phyloP scores from a whole-genome alignment of 2,329 filamentous ascomycete species.

The Alternaria atra region DNA sequence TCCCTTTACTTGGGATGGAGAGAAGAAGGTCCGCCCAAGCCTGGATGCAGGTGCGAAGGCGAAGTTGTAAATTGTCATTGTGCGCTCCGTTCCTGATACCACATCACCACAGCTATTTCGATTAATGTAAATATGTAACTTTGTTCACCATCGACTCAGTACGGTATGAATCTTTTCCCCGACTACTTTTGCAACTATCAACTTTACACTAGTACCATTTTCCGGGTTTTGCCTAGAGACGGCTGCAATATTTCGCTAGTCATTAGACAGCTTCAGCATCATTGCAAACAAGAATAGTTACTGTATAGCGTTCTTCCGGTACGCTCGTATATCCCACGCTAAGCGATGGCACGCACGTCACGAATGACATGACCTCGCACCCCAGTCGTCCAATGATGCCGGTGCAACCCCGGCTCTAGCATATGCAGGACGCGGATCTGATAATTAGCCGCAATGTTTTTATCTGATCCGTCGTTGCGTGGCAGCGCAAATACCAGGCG shows the following conservation, averaged over 20 bases:
- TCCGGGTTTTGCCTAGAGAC: not conserved
- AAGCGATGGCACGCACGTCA: conserved; percentile 20
- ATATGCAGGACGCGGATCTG: conserved; percentile 44
- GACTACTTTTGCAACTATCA: not conserved
- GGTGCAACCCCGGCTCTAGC: not conserved
- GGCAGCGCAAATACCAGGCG: not conserved
- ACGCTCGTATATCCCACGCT: not conserved
- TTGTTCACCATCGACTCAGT: not conserved
- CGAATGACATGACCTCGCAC: not conserved
- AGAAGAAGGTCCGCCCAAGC: conserved; percentile 47
- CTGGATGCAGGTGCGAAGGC: conserved; percentile 46
- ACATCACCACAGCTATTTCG: not conserved
- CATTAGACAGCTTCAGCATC: conserved; percentile 11
- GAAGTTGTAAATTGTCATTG: conserved; percentile 33
- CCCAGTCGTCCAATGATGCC: conserved; percentile 5
- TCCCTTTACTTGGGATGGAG: conserved; percentile 58
- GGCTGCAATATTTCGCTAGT: not conserved
- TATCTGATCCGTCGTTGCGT: conserved; percentile 20
- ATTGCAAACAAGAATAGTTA: not conserved
- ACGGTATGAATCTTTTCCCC: not conserved
- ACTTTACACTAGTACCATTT: not conserved
- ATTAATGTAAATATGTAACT: not conserved
- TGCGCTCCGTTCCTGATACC: conserved; percentile 2
- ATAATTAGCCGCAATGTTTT: conserved; percentile 38
- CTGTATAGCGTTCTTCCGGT: not conserved